These are phyloP conservation scores for Epithemia pelagica DNA, from an alignment of 108 stramenopile genomes.

Conservation along the genomic window DNA sequence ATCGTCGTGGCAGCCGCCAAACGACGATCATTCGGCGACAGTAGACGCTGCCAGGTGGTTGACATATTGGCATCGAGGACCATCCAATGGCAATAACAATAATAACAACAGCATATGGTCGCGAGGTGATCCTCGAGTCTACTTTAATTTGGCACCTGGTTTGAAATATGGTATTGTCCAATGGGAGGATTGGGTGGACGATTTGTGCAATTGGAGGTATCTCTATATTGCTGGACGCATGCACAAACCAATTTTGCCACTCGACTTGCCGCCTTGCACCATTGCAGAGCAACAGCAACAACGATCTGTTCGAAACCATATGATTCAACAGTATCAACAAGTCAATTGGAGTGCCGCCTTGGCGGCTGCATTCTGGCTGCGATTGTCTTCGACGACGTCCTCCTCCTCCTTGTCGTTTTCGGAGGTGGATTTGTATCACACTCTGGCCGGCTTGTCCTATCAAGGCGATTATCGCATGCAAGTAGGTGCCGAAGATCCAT, in stretches of 20 bases:
- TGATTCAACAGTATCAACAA: conserved; percentile 14
- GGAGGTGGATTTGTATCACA: conserved; percentile 15
- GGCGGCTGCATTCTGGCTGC: conserved; percentile 47
- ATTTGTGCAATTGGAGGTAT: conserved; percentile 64
- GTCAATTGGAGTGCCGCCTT: conserved; percentile 61
- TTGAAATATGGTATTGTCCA: conserved; percentile 80
- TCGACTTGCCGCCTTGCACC: neutral
- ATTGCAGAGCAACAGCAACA: conserved; percentile 7
- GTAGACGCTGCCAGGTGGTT: conserved; percentile 1
- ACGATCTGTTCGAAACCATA: neutral
- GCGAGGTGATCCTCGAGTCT: conserved; percentile 18
- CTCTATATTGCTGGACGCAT: conserved; percentile 77
- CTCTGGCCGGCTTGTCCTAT: conserved; percentile 71
- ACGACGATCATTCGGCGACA: conserved; percentile 8
- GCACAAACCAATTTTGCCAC: conserved; percentile 70
- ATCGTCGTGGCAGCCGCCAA: neutral
- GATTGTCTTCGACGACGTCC: conserved; percentile 9
- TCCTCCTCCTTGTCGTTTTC: neutral
- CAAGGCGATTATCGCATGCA: conserved; percentile 78
- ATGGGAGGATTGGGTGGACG: conserved; percentile 40
- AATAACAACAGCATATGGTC: neutral
- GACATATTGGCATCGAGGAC: conserved; percentile 16
- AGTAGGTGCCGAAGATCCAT: conserved; percentile 78
- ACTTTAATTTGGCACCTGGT: conserved; percentile 30
- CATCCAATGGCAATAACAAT: neutral